phyloP scores from a whole-genome alignment of 257 asterid species.

The Przewalskia tangutica region DNA sequence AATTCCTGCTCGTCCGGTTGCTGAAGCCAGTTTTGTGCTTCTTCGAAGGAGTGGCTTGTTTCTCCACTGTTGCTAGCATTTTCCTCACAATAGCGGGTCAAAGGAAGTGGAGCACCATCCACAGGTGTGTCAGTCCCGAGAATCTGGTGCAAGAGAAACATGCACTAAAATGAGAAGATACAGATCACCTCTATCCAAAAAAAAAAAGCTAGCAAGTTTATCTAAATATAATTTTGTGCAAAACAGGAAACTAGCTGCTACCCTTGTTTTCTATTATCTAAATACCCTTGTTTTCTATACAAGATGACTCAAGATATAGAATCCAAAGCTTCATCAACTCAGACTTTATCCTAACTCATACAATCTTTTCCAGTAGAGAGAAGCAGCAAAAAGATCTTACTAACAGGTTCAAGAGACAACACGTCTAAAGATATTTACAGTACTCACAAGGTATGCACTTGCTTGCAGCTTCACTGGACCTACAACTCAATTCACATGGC shows the following conservation, averaged over 20 bases:
- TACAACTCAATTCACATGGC: not conserved
- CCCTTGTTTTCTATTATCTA: not conserved
- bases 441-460: too few relatives aligned
- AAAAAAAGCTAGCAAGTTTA: not conserved
- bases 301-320: not conserved
- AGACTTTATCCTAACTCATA: not conserved
- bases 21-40: conserved; percentile 8
- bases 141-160: conserved; percentile 32
- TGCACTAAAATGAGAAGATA: not conserved
- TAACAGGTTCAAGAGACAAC: not conserved
- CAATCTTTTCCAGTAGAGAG: not conserved
- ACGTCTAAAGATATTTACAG: too few relatives aligned
- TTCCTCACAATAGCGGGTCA: too few relatives aligned
- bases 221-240: not conserved
- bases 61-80: conserved; percentile 35
- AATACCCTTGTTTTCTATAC: not conserved
- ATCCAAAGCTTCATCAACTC: not conserved
- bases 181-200: not conserved
- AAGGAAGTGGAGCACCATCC: conserved; percentile 30
- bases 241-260: not conserved
- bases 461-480: not conserved
- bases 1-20: conserved; percentile 31
- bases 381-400: not conserved
- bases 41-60: conserved; percentile 18
- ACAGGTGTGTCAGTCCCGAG: conserved; percentile 45